A percentile compares a stretch with the other conserved stretches of the same genome.
phyloP scores from a whole-genome alignment of 2,329 filamentous ascomycete genomes.

The Xylariaceae sp. region DNA sequence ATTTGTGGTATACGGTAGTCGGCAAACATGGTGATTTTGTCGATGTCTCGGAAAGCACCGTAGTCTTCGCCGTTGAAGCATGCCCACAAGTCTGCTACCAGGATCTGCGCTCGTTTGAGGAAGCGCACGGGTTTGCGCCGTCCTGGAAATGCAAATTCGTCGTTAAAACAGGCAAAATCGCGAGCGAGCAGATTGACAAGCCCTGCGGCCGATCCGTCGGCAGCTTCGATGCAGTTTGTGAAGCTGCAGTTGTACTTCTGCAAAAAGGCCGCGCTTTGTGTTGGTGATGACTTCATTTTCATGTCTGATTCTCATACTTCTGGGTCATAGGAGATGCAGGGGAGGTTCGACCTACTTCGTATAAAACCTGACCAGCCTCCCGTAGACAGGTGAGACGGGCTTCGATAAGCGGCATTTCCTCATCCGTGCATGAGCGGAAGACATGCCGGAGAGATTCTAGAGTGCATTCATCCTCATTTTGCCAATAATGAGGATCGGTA shows the following conservation, averaged over 20 bases:
- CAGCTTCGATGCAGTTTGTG: conserved; percentile 66
- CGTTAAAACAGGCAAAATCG: conserved; percentile 81
- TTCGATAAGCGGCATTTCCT: conserved; percentile 79
- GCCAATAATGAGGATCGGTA: conserved; percentile 84
- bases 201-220: conserved; percentile 73
- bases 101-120: conserved; percentile 91
- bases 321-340: conserved; percentile 12
- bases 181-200: conserved; percentile 82
- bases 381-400: conserved; percentile 75
- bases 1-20: conserved; percentile 97
- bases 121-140: conserved; percentile 68
- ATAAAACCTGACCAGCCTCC: conserved; percentile 77
- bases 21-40: conserved; percentile 97
- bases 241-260: conserved; percentile 76
- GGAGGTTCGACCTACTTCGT: conserved; percentile 53
- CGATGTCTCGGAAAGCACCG: conserved; percentile 83
- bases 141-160: conserved; percentile 72
- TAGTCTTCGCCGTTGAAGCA: conserved; percentile 80
- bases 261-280: conserved; percentile 17
- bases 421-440: conserved; percentile 81
- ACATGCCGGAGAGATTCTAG: conserved; percentile 70
- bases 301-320: too few relatives aligned
- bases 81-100: conserved; percentile 95
- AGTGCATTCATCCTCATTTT: conserved; percentile 69
- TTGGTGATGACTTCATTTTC: conserved; percentile 12